Base-by-base conservation (phyloP, 2,329 filamentous ascomycete genomes). In the Allantophomopsis cytisporea region DNA sequence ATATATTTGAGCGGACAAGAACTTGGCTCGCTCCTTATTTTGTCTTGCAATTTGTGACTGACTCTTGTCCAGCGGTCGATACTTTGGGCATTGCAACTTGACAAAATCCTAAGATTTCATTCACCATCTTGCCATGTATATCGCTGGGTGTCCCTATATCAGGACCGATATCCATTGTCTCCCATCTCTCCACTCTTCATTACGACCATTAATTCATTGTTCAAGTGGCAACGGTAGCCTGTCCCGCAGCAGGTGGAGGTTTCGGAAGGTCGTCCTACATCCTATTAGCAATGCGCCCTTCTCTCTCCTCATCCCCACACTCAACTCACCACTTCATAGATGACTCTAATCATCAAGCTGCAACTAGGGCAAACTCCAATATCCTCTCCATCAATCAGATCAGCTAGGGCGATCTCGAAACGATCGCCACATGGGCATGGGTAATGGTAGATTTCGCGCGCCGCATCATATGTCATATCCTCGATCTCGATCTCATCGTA, bases 401-500 rank as follows among this genome's bases (percentile, higher is more conserved):
- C 88, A 40, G 71, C 76, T 41, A 96, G 76, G 15, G 73, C 74
- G 55, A 91, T 95, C 65, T 95, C 84, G 65, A 98, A 98, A 43
- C 84, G 76, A 64, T 98, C 91, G 65, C 91, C 91, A 62, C 91
- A 98, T 1, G 91, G 91, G 59, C 91, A 98, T 12, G 91, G 91
- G 60, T 94, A 94, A 63, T 89, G 83, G 66, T 94, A 98, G 51
- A 94, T 80, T 59, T 94, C 81, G 32, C 87, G 72, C 4, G 71
- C 69, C 36, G 77, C 65, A 60, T 95, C 87, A 59, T 76, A 95
- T 54, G 83, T 91, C 87, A 95, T 94, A 63, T 98, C 91, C 61
- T 96, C 89, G 65, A 96, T 95, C 60, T 96, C 89, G 61, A 96
- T 89, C 62, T 95, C 89, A 56, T 96, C 89, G 68, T 95, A 96